Conservation (phyloP, 1,284 basidiomycete genomes). For the Ceratobasidium sp. region DNA sequence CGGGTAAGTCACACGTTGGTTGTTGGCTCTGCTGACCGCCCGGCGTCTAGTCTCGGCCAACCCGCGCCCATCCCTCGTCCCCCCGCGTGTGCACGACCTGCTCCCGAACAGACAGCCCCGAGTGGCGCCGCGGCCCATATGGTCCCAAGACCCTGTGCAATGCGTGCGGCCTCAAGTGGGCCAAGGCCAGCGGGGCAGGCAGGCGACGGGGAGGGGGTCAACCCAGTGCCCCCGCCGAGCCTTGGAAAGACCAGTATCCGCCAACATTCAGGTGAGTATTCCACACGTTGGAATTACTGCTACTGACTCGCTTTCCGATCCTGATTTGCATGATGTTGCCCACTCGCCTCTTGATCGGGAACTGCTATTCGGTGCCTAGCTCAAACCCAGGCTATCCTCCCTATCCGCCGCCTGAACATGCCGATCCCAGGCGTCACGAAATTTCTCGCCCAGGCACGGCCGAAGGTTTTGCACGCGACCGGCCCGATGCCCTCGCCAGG, state of each 20-base stretch:
- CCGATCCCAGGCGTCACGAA: not conserved
- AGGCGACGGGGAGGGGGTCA: not conserved
- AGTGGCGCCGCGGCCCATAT: slow-evolving; percentile 32
- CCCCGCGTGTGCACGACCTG: slow-evolving; percentile 32
- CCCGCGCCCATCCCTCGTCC: slow-evolving; percentile 35
- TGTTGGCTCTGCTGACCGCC: not conserved
- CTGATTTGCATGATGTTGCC: no score
- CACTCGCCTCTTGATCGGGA: no score
- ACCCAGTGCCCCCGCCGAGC: not conserved
- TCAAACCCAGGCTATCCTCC: no score
- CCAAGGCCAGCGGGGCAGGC: slow-evolving; percentile 26
- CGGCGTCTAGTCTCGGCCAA: slow-evolving; percentile 12
- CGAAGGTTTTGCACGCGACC: not conserved
- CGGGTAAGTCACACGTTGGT: slow-evolving; percentile 14
- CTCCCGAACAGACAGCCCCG: slow-evolving; percentile 21
- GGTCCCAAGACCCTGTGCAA: slow-evolving; percentile 36
- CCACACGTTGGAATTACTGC: no score
- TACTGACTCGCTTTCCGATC: no score
- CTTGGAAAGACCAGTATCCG: not conserved
- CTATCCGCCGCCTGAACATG: not conserved
- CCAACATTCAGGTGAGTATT: not conserved
- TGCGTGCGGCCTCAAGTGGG: slow-evolving; percentile 32
- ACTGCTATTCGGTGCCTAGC: not conserved
- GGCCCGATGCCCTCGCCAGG: no score
- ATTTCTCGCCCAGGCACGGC: not conserved